Conservation (phyloP, 1,139 yeast genomes). For the Magnusiomyces sp. region DNA sequence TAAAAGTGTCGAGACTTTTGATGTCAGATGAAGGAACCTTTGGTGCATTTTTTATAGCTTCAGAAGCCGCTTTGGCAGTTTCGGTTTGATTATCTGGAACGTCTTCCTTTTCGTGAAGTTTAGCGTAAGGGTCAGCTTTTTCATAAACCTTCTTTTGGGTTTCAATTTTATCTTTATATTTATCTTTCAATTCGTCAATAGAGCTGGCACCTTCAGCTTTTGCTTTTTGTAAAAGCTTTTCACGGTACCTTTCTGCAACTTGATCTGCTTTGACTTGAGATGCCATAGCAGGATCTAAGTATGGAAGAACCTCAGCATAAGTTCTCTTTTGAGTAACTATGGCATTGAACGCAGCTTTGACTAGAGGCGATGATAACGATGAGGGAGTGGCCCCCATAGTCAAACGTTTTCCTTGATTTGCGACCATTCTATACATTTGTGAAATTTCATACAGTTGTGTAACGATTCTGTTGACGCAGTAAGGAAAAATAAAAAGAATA, state of each 20-base stretch:
- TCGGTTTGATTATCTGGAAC: constrained; percentile 17
- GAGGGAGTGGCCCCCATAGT: constrained; percentile 3
- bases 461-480: no score
- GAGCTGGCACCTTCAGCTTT: constrained; percentile 36
- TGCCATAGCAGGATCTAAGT: constrained; percentile 3
- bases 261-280: constrained; percentile 9
- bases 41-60: constrained; percentile 11
- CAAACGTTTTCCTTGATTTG: constrained; percentile 1
- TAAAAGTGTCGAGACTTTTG: constrained; percentile 61
- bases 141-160: constrained; percentile 41
- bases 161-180: constrained; percentile 44
- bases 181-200: constrained; percentile 55
- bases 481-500: no score
- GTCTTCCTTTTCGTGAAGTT: neutral
- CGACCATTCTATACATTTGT: constrained; percentile 6
- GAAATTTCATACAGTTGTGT: no score
- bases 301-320: constrained; percentile 4
- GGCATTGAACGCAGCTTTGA: neutral
- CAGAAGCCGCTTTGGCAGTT: constrained; percentile 12
- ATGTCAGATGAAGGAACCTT: constrained; percentile 34
- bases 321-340: neutral
- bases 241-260: constrained; percentile 28
- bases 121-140: constrained; percentile 6
- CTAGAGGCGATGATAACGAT: neutral
- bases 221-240: constrained; percentile 44